A percentile compares a stretch with the other conserved stretches of the same genome.
These are phyloP conservation scores for Diutina catenulata DNA, from an alignment of 1,139 yeast genomes.

Conservation along the genomic window DNA sequence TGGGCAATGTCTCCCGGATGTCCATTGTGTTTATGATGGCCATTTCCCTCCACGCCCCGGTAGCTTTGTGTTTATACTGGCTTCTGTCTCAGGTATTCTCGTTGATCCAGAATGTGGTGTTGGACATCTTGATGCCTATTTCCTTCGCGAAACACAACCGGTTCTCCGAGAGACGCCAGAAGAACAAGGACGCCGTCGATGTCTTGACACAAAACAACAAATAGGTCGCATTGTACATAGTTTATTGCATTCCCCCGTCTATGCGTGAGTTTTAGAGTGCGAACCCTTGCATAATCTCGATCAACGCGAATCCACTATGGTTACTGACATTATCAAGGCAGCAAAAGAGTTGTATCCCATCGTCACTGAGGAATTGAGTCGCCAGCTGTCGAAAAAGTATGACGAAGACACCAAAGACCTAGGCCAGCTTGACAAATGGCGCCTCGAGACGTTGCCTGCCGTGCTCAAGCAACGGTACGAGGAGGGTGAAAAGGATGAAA, in stretches of 20 bases:
- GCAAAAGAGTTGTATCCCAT: too few species aligned
- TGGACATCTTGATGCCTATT: constrained; percentile 59
- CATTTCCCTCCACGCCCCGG: constrained; percentile 74
- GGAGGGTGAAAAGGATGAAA: constrained; percentile 6
- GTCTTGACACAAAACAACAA: too few species aligned
- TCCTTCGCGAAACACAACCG: background rate
- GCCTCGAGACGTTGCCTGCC: constrained; percentile 17
- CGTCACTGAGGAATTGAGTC: too few species aligned
- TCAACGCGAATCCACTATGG: too few species aligned
- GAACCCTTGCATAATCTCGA: too few species aligned
- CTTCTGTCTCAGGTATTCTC: constrained; percentile 72
- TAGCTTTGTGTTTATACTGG: constrained; percentile 77
- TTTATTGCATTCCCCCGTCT: too few species aligned
- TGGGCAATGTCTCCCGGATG: constrained; percentile 56
- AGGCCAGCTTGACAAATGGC: constrained; percentile 32
- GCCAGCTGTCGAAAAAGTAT: too few species aligned
- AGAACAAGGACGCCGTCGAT: background rate
- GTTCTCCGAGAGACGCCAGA: background rate
- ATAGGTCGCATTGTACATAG: too few species aligned
- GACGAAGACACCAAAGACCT: too few species aligned
- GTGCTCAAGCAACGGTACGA: constrained; percentile 12
- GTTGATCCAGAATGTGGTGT: constrained; percentile 56
- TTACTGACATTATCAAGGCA: too few species aligned
- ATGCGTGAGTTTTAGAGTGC: too few species aligned
- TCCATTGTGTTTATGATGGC: constrained; percentile 77